Conservation (phyloP, 2,329 filamentous ascomycete genomes). For the Penicillium hordei region DNA sequence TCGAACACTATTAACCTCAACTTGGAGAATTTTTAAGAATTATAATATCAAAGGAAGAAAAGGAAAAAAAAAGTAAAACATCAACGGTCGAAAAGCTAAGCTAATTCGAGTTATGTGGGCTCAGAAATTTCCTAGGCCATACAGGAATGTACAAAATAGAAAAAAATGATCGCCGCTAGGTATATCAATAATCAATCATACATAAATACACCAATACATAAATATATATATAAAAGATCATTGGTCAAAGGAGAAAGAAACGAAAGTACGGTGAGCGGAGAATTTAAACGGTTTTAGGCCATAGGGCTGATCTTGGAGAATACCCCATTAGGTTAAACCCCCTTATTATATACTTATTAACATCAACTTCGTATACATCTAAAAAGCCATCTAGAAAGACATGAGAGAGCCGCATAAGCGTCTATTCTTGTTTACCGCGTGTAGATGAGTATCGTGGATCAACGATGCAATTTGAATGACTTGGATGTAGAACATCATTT, state of each 20-base stretch:
- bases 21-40: not conserved
- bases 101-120: not conserved
- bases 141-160: not conserved
- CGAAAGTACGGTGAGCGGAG: conserved; percentile 12
- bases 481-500: no score
- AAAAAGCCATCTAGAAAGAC: no score
- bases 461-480: no score
- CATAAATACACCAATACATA: no score
- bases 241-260: not conserved
- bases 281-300: not conserved
- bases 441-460: no score
- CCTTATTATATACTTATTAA: no score
- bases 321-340: no score
- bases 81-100: not conserved
- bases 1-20: not conserved
- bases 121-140: not conserved
- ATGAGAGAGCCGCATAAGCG: no score
- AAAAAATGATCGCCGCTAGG: not conserved
- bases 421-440: no score
- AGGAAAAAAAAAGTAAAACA: not conserved
- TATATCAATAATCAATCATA: no score
- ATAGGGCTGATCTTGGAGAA: no score
- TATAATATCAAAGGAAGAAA: not conserved
- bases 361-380: no score
- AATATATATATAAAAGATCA: not conserved